Percentiles rank a stretch among this genome's conserved stretches.
Evolutionary conservation across 148 eudicot genomes (phyloP).

Genomic region (Oxyria digyna): DNA sequence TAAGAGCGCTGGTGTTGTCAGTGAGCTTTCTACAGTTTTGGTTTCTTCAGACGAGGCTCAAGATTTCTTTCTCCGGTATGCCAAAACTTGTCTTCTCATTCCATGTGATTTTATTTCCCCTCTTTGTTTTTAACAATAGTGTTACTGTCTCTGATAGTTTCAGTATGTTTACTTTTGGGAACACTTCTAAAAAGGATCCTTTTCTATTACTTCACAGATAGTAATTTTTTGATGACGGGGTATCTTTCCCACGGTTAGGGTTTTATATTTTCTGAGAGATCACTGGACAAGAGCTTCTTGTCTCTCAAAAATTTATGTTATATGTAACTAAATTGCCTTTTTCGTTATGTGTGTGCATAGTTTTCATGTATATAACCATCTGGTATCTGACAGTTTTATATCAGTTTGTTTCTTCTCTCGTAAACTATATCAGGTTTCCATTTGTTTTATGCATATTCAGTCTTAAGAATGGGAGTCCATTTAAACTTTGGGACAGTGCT

Average conservation of each 20-base stretch:
- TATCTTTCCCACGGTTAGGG: neutral
- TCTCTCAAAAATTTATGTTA: no score
- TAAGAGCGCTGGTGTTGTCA: conserved; percentile 23
- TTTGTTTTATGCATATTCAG: neutral
- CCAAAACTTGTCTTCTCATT: neutral
- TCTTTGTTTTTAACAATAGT: neutral
- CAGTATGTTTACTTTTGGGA: neutral
- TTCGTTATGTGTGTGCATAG: neutral
- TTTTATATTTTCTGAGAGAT: neutral
- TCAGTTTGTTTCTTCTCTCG: neutral
- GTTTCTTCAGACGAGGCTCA: conserved; percentile 53
- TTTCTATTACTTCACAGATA: neutral
- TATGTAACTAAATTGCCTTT: neutral
- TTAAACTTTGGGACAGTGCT: neutral
- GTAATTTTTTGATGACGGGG: neutral
- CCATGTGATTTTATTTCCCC: neutral
- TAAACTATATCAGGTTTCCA: neutral
- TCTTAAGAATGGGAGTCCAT: neutral
- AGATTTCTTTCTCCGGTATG: conserved; percentile 44
- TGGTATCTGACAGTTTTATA: neutral
- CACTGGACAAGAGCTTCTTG: no score
- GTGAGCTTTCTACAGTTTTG: conserved; percentile 47
- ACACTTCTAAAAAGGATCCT: neutral
- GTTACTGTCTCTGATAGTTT: neutral
- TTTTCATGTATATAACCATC: neutral